Conservation (phyloP, 371 early-diverging fungal species). For the Syncephalastrum monosporum region DNA sequence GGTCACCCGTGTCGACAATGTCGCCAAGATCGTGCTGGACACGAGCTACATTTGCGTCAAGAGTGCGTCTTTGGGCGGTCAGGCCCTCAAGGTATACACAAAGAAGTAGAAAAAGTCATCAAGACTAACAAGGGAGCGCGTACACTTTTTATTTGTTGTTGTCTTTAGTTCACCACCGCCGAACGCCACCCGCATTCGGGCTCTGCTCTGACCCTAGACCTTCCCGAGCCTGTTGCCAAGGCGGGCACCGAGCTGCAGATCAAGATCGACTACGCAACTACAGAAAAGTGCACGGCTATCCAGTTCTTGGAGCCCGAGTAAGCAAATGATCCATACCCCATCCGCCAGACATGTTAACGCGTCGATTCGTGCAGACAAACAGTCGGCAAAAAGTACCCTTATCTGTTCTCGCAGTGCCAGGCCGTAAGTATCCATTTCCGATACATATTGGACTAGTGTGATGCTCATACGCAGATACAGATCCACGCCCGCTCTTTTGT, state of each 20-base stretch:
- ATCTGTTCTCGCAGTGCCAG: conserved; percentile 96
- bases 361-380: conserved; percentile 67
- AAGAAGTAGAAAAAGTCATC: not conserved
- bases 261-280: conserved; percentile 78
- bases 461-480: conserved; percentile 13
- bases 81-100: conserved; percentile 42
- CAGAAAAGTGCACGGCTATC: conserved; percentile 78
- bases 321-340: conserved; percentile 1
- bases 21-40: conserved; percentile 74
- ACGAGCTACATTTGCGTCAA: conserved; percentile 66
- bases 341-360: not conserved
- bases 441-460: not conserved
- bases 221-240: conserved; percentile 43
- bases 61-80: conserved; percentile 44
- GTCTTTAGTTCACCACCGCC: conserved; percentile 50
- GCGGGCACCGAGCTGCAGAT: conserved; percentile 52
- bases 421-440: conserved; percentile 38
- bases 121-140: not conserved
- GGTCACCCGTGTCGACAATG: conserved; percentile 45
- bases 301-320: conserved; percentile 90
- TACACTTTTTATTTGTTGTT: not conserved
- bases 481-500: conserved; percentile 94
- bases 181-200: conserved; percentile 71
- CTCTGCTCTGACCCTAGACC: conserved; percentile 67
- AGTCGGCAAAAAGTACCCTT: conserved; percentile 90